Percentiles rank a stretch among this genome's conserved stretches.
phyloP scores from a whole-genome alignment of 176 grass and related monocot genomes.

The Rhynchospora tenuis region DNA sequence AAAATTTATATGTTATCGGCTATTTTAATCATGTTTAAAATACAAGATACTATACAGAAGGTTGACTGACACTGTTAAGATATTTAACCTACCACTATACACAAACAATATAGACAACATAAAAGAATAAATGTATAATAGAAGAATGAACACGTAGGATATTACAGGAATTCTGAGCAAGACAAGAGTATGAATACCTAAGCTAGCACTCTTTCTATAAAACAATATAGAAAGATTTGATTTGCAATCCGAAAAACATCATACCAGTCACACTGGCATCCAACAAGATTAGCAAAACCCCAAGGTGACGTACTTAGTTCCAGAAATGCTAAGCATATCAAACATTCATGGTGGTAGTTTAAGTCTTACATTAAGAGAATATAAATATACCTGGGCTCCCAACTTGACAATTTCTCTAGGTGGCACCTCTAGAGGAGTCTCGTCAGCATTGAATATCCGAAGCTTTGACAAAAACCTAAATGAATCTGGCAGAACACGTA shows the following conservation, averaged over 20 bases:
- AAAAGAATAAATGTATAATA: background rate
- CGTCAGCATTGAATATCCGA: constrained; percentile 68
- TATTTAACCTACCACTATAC: background rate
- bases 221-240: background rate
- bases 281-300: background rate
- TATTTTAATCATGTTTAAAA: background rate
- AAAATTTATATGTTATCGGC: background rate
- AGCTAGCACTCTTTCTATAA: too few species aligned
- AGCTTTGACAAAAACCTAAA: constrained; percentile 61
- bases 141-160: background rate
- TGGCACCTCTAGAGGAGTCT: constrained; percentile 88
- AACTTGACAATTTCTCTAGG: constrained; percentile 77
- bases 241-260: background rate
- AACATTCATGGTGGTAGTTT: background rate
- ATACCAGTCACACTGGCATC: background rate
- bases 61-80: background rate
- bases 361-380: background rate
- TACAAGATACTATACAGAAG: background rate
- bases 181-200: background rate
- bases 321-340: background rate
- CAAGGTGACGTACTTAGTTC: background rate
- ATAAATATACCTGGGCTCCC: constrained; percentile 68
- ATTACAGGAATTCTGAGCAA: background rate
- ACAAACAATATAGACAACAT: background rate
- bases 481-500: constrained; percentile 70